These are phyloP conservation scores for Xylaria intraflava DNA, from an alignment of 495 filamentous ascomycete genomes.

Conservation along the genomic window DNA sequence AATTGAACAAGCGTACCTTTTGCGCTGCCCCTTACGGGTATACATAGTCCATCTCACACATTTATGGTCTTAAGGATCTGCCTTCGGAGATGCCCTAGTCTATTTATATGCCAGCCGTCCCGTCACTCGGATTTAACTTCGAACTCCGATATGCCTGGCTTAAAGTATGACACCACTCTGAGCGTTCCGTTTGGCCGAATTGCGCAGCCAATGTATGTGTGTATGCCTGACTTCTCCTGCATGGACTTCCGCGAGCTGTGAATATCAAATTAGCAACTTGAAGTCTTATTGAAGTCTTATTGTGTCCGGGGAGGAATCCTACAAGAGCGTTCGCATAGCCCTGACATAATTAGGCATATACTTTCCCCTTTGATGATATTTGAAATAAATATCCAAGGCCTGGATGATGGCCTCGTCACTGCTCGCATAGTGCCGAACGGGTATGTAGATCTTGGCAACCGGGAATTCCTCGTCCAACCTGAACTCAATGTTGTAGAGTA, in stretches of 20 bases:
- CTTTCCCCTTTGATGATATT: neutral
- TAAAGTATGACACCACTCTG: constrained; percentile 18
- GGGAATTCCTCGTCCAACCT: constrained; percentile 14
- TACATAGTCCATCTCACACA: too few species aligned
- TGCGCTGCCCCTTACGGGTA: too few species aligned
- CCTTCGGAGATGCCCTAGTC: too few species aligned
- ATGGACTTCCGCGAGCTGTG: neutral
- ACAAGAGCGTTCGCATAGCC: neutral
- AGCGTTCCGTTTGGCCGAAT: constrained; percentile 16
- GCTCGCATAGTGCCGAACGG: constrained; percentile 25
- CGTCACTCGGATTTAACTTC: too few species aligned
- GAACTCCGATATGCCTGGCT: neutral
- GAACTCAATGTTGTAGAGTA: constrained; percentile 34
- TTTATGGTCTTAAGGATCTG: too few species aligned
- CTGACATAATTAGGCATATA: constrained; percentile 1
- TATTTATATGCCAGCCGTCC: too few species aligned
- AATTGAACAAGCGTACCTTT: too few species aligned
- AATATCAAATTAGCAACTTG: neutral
- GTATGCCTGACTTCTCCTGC: constrained; percentile 10
- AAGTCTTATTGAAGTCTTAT: too few species aligned
- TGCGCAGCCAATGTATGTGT: constrained; percentile 23
- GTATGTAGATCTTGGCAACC: constrained; percentile 31
- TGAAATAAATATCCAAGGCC: neutral
- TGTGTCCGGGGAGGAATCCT: neutral
- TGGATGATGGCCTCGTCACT: neutral